Conservation (phyloP, 2,329 filamentous ascomycete genomes). For the Beauveria bassiana region DNA sequence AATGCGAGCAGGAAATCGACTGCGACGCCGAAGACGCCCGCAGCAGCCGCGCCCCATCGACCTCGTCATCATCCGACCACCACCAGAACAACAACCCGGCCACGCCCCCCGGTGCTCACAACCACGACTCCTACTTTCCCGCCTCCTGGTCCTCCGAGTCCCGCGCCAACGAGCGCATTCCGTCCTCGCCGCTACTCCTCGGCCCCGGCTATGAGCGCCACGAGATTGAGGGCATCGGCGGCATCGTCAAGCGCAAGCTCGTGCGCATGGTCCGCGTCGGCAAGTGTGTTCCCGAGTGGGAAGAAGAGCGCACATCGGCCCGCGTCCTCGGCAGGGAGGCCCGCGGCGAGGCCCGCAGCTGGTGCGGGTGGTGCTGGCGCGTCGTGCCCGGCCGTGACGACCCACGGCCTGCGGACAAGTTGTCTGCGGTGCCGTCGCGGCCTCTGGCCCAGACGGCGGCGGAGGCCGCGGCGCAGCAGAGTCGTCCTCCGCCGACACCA, state of each 20-base stretch:
- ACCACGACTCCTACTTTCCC: slow-evolving; percentile 10
- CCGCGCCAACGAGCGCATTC: slow-evolving; percentile 26
- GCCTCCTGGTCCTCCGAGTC: neutral
- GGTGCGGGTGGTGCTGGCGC: slow-evolving; percentile 87
- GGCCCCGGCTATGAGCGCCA: slow-evolving; percentile 73
- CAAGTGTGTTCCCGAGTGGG: slow-evolving; percentile 77
- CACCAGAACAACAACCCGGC: neutral
- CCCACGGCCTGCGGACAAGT: slow-evolving; percentile 13
- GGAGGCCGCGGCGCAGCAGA: neutral
- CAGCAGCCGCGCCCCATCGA: slow-evolving; percentile 24
- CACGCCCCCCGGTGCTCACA: neutral
- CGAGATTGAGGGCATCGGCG: slow-evolving; percentile 87
- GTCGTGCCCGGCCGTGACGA: slow-evolving; percentile 57
- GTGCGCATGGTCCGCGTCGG: slow-evolving; percentile 76
- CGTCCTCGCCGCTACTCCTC: slow-evolving; percentile 39
- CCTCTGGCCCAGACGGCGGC: no score
- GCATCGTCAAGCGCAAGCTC: slow-evolving; percentile 79
- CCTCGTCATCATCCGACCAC: neutral
- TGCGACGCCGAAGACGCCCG: slow-evolving; percentile 71
- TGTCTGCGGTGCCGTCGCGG: no score
- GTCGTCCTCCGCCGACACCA: neutral
- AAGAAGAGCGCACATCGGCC: slow-evolving; percentile 55
- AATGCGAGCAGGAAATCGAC: slow-evolving; percentile 77
- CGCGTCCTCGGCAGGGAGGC: slow-evolving; percentile 65
- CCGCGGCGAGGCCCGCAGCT: slow-evolving; percentile 61